Base-by-base conservation (phyloP, 2,329 filamentous ascomycete genomes). In the Pseudopithomyces chartarum region DNA sequence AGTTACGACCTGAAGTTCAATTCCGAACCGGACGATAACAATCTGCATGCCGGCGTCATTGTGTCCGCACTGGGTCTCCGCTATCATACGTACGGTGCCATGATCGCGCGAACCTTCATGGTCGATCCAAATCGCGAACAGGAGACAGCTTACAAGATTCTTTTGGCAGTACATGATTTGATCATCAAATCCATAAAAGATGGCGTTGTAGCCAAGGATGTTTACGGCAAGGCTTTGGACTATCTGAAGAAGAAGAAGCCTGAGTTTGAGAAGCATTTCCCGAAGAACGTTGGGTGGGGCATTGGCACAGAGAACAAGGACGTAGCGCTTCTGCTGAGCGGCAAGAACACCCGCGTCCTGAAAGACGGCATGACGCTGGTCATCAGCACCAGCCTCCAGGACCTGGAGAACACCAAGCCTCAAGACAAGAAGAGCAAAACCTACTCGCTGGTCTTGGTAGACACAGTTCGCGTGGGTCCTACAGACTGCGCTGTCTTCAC, bases 351-450 rank as follows among this genome's bases (percentile, higher is more conserved):
- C 26, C 87, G 93, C 50, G 84, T 85, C 5, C 80, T 99, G 55
- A 96, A 94, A 76, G 96, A 98, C 70, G 96, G 96, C 63, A 99
- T 99, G 95, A 99, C 95, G 0, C 83, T 99, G 12, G 90, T 90
- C 68, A 86, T 99, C 66, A 92, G 91, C 32, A 95, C 94, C 4
- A 93, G 94, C 11, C 90, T 99, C 69, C 89, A 87, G 57, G 93
- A 98, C 71, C 85, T 99, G 45, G 88, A 92, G 69, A 97, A 98
- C 71, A 86, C 90, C 11, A 88, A 89, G 58, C 87, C 92, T 0
- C 92, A 96, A 73, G 92, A 96, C 75, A 96, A 96, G 80, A 90
- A 90, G 77, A 93, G 90, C 78, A 91, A 91, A 69, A 85, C 85
- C 2, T 99, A 99, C 74, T 95, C 93, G 0, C 84, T 99, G 64